Evolutionary conservation across 768 basidiomycete genomes (phyloP).

Genomic region (Suillus americanus): DNA sequence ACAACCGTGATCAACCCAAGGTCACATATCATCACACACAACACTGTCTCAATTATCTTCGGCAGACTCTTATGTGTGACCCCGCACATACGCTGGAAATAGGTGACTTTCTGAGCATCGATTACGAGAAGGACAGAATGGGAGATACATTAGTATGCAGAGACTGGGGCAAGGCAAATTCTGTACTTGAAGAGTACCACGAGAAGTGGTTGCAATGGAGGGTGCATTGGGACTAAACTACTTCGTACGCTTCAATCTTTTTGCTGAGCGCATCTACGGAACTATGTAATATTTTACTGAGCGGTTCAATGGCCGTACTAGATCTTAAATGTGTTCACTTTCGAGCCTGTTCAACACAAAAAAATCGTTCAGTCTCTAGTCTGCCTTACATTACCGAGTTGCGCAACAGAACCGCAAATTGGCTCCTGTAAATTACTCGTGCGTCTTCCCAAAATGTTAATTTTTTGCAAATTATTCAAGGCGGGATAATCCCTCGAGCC

Average conservation of each 20-base stretch:
- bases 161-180: slow-evolving; percentile 24
- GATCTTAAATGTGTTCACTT: neutral
- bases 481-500: neutral
- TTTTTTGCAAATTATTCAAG: too few relatives aligned
- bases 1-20: slow-evolving; percentile 1
- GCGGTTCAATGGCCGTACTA: neutral
- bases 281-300: neutral
- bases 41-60: slow-evolving; percentile 40
- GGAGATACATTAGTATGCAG: slow-evolving; percentile 19
- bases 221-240: neutral
- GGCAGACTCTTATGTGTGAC: slow-evolving; percentile 35
- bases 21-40: slow-evolving; percentile 20
- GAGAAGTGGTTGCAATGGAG: neutral
- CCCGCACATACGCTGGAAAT: slow-evolving; percentile 22
- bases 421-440: neutral
- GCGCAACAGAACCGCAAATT: too few relatives aligned
- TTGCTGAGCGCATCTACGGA: neutral
- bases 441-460: too few relatives aligned
- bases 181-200: slow-evolving; percentile 11
- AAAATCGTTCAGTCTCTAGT: neutral
- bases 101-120: slow-evolving; percentile 31
- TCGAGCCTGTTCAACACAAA: neutral
- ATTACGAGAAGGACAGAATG: slow-evolving; percentile 23
- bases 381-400: too few relatives aligned
- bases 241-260: neutral